Conservation (phyloP, 345 rosid species). For the Dipteronia sinensis region DNA sequence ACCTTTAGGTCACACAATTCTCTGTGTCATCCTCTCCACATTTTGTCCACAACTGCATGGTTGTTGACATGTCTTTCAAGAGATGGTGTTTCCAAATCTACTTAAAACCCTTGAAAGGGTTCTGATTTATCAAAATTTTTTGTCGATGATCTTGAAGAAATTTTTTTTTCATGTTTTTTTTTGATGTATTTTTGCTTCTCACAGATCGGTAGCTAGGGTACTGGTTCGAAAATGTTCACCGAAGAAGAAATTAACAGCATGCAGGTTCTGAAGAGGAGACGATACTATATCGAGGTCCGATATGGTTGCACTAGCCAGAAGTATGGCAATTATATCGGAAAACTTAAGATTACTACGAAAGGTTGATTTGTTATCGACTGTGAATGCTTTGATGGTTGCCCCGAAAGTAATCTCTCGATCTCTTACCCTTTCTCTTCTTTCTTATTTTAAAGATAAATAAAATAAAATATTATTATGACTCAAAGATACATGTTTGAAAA, state of each 20-base stretch:
- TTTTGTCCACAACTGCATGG: too few species aligned
- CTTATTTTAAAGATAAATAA: too few species aligned
- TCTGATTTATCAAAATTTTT: too few species aligned
- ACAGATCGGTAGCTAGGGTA: neutral
- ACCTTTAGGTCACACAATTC: too few species aligned
- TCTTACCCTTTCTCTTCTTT: neutral
- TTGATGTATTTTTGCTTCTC: neutral
- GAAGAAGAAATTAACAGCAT: conserved; percentile 28
- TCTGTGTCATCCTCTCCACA: too few species aligned
- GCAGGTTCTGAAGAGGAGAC: conserved; percentile 23
- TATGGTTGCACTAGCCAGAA: conserved; percentile 29
- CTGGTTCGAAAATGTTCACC: conserved; percentile 8
- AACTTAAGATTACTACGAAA: conserved; percentile 20
- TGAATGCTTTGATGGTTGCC: conserved; percentile 23
- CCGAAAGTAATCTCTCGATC: conserved; percentile 11
- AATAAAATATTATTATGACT: too few species aligned
- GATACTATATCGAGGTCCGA: conserved; percentile 20
- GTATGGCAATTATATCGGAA: conserved; percentile 25
- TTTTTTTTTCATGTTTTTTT: too few species aligned
- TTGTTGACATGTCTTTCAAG: too few species aligned
- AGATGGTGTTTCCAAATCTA: too few species aligned
- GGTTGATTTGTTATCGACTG: conserved; percentile 31
- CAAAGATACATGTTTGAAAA: too few species aligned
- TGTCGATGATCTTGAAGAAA: neutral
- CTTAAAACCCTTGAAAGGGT: too few species aligned